Evolutionary conservation across 208 protist species (phyloP).

Genomic region (Leishmania guyanensis): DNA sequence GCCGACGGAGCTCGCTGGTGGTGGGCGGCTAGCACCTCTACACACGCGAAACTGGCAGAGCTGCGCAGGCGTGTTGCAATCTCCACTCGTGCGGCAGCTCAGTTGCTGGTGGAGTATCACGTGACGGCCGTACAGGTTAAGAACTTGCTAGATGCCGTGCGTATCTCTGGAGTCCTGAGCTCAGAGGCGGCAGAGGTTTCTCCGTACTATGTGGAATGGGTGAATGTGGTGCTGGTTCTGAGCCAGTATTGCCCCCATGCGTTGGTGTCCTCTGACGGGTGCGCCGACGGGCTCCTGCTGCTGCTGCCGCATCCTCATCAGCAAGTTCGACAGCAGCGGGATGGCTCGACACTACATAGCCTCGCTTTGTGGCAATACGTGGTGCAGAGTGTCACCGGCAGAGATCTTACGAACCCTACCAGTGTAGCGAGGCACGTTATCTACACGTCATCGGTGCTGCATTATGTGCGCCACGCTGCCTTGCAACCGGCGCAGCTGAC

Average conservation of each 20-base stretch:
- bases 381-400: neutral
- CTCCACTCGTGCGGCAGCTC: neutral
- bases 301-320: slow-evolving; percentile 16
- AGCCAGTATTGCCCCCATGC: slow-evolving; percentile 13
- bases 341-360: neutral
- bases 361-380: slow-evolving; percentile 21
- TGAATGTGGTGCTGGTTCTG: slow-evolving; percentile 17
- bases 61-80: slow-evolving; percentile 10
- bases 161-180: slow-evolving; percentile 13
- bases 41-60: slow-evolving; percentile 22
- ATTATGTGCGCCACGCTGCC: slow-evolving; percentile 5
- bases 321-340: neutral
- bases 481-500: neutral
- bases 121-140: slow-evolving; percentile 15
- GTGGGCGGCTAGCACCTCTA: slow-evolving; percentile 18
- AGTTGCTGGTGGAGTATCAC: slow-evolving; percentile 17
- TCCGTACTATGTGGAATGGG: slow-evolving; percentile 8
- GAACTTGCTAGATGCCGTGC: slow-evolving; percentile 18
- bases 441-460: neutral
- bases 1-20: slow-evolving; percentile 15
- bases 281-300: slow-evolving; percentile 17
- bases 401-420: neutral
- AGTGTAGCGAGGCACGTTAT: neutral
- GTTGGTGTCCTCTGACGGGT: slow-evolving; percentile 12
- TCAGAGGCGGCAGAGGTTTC: neutral